A percentile compares a stretch with the other conserved stretches of the same genome.
phyloP scores from a whole-genome alignment of 306 rosid genomes.

The Carpinus viminea region DNA sequence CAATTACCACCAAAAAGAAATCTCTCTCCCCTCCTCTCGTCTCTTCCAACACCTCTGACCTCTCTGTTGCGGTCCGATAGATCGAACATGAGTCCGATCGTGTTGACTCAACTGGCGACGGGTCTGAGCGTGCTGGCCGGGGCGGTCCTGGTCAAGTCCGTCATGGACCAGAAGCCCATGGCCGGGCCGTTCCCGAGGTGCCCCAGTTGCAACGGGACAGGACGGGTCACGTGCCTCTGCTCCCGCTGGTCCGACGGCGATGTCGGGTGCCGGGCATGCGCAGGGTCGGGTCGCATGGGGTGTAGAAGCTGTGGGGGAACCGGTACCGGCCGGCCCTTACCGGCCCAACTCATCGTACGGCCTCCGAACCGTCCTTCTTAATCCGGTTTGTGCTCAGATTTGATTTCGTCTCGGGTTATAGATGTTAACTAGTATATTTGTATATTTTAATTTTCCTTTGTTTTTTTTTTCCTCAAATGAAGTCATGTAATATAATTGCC shows the following conservation, averaged over 20 bases:
- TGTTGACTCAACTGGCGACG: conserved; percentile 73
- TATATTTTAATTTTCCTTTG: neutral
- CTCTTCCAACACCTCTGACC: neutral
- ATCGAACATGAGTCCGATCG: conserved; percentile 59
- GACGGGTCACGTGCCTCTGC: conserved; percentile 77
- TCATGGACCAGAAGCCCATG: conserved; percentile 85
- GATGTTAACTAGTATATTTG: neutral
- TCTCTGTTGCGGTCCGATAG: neutral
- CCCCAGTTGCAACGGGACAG: conserved; percentile 81
- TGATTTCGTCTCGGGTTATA: neutral
- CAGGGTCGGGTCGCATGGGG: conserved; percentile 81
- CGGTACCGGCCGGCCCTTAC: conserved; percentile 84
- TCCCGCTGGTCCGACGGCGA: conserved; percentile 95
- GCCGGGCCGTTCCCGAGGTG: conserved; percentile 80
- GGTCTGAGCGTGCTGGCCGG: conserved; percentile 84
- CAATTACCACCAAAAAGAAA: neutral
- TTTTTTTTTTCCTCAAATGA: neutral
- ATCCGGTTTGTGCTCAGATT: conserved; percentile 18
- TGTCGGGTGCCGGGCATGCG: conserved; percentile 71
- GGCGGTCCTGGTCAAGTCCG: conserved; percentile 73
- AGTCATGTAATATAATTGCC: conserved; percentile 24
- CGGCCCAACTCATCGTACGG: conserved; percentile 56
- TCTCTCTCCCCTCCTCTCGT: neutral
- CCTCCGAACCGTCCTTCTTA: conserved; percentile 52
- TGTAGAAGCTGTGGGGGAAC: conserved; percentile 89